Conservation (phyloP, 73 alveolate genomes). For the Durusdinium trenchii region DNA sequence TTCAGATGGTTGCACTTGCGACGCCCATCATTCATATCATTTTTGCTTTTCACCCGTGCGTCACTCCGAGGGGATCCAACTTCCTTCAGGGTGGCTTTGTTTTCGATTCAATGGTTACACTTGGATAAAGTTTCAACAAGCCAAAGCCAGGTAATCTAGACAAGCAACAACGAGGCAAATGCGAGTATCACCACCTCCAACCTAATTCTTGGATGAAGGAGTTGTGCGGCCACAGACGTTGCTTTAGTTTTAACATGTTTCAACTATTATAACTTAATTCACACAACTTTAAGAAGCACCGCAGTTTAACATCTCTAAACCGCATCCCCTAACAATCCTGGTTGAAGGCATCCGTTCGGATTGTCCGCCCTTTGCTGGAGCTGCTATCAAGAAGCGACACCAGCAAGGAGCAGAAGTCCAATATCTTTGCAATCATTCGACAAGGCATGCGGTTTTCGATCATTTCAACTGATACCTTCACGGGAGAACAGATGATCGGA, state of each 20-base stretch:
- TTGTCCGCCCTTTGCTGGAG: slow-evolving; percentile 78
- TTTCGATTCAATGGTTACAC: too few relatives aligned
- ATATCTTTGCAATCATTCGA: slow-evolving; percentile 69
- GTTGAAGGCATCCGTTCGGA: slow-evolving; percentile 57
- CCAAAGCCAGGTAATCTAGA: too few relatives aligned
- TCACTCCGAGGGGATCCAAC: too few relatives aligned
- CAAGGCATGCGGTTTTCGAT: slow-evolving; percentile 90
- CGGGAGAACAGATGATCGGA: background rate
- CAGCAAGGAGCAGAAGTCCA: slow-evolving; percentile 93
- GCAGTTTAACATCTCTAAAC: too few relatives aligned
- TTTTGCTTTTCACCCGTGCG: too few relatives aligned
- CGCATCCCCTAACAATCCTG: background rate
- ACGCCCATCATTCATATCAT: too few relatives aligned
- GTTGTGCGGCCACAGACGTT: background rate
- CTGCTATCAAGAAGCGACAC: slow-evolving; percentile 61
- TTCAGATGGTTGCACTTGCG: too few relatives aligned
- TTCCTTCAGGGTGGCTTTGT: too few relatives aligned
- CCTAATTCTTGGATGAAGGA: too few relatives aligned
- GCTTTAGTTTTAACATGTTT: background rate
- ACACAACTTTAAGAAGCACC: background rate
- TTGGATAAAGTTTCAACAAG: too few relatives aligned
- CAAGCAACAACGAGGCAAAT: too few relatives aligned
- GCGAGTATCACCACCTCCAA: too few relatives aligned
- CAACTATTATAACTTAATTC: background rate
- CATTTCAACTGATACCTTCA: slow-evolving; percentile 80